Percentiles rank a stretch among this genome's conserved stretches.
Conservation (phyloP, 2,329 filamentous ascomycete species). For the Alternaria infectoria region DNA sequence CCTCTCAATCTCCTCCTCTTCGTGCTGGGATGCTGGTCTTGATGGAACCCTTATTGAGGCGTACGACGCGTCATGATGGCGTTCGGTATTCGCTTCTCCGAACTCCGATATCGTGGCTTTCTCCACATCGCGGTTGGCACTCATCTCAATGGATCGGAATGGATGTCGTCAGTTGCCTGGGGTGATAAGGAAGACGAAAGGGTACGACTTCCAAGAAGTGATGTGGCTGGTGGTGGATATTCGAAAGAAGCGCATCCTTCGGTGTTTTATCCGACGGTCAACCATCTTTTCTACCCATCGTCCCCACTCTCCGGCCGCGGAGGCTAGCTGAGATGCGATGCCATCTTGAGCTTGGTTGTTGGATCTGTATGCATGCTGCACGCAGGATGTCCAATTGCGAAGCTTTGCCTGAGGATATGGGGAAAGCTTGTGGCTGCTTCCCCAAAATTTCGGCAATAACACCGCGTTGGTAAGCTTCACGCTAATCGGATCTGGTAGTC, state of each 20-base stretch:
- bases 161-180: too few relatives aligned
- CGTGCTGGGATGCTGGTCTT: background rate
- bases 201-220: background rate
- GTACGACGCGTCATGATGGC: constrained; percentile 5
- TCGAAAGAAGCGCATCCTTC: constrained; percentile 1
- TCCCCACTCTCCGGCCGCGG: constrained; percentile 28
- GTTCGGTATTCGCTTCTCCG: background rate
- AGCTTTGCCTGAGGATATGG: background rate
- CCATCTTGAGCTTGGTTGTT: background rate
- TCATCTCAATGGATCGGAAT: background rate
- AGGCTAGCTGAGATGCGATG: constrained; percentile 17
- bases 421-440: background rate
- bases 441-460: constrained; percentile 9
- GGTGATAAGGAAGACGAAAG: background rate
- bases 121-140: constrained; percentile 19
- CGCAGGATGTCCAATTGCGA: background rate
- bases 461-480: constrained; percentile 4
- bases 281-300: background rate
- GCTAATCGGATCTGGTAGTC: background rate
- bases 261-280: constrained; percentile 16
- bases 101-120: constrained; percentile 11
- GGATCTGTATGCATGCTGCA: background rate
- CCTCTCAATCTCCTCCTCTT: constrained; percentile 14
- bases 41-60: constrained; percentile 8
- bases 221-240: background rate